Conservation (phyloP, 2,329 filamentous ascomycete species). For the Phaeosphaeriaceae sp. region DNA sequence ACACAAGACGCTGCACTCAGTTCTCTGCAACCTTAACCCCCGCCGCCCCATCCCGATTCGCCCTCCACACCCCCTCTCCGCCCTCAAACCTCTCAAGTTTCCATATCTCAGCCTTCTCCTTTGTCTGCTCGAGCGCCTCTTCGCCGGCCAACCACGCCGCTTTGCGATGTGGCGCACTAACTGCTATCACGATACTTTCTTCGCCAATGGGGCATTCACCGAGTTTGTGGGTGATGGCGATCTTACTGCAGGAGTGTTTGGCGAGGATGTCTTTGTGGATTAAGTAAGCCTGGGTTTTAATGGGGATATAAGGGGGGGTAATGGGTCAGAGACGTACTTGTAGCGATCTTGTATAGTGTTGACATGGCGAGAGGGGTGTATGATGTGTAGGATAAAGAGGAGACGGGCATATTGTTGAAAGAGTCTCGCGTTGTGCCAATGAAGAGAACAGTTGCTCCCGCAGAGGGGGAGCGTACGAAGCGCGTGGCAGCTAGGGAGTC, state of each 20-base stretch:
- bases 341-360: constrained; percentile 72
- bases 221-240: constrained; percentile 84
- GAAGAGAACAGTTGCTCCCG: constrained; percentile 43
- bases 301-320: background rate
- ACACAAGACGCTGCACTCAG: constrained; percentile 7
- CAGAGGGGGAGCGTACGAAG: constrained; percentile 66
- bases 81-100: constrained; percentile 88
- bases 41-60: constrained; percentile 77
- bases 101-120: constrained; percentile 91
- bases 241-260: constrained; percentile 72
- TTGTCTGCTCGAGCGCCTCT: constrained; percentile 86
- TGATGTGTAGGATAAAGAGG: constrained; percentile 76
- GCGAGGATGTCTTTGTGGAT: constrained; percentile 51
- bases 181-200: constrained; percentile 89
- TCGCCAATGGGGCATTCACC: constrained; percentile 89
- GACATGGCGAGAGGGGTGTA: constrained; percentile 75
- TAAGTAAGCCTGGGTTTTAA: too few relatives aligned
- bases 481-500: constrained; percentile 67
- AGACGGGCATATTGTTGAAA: constrained; percentile 75
- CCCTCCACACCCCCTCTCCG: constrained; percentile 82
- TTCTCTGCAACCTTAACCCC: constrained; percentile 58
- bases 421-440: constrained; percentile 77
- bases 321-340: constrained; percentile 33
- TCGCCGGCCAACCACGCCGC: constrained; percentile 89
- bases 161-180: constrained; percentile 82